These are phyloP conservation scores for Poterioochromonas sp. DNA, from an alignment of 352 stramenopile genomes.

Conservation along the genomic window DNA sequence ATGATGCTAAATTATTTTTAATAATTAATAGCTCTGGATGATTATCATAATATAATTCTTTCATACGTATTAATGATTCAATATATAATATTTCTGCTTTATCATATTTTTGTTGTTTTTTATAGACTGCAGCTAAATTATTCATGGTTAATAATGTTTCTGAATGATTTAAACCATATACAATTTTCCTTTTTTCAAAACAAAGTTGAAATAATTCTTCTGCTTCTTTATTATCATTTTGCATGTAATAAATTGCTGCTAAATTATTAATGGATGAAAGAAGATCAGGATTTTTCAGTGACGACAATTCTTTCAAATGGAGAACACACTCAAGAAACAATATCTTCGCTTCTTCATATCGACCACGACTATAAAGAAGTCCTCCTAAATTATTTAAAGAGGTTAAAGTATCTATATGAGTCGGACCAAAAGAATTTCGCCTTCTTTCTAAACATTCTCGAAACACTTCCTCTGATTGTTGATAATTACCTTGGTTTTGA, in stretches of 20 bases:
- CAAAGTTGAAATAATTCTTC: not conserved
- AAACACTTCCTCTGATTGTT: not conserved
- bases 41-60: not conserved
- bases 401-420: not conserved
- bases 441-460: not conserved
- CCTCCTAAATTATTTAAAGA: not conserved
- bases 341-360: not conserved
- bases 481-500: not conserved
- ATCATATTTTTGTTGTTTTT: not conserved
- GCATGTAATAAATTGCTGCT: not conserved
- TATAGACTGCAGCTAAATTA: not conserved
- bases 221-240: not conserved
- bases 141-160: slow-evolving; percentile 8
- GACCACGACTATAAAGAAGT: not conserved
- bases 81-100: not conserved
- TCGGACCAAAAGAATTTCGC: not conserved
- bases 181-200: not conserved
- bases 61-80: not conserved
- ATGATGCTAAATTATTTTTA: not conserved
- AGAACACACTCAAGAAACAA: not conserved
- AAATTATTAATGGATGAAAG: not conserved
- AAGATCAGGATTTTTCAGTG: not conserved
- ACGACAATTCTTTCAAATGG: not conserved
- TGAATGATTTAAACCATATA: not conserved
- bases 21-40: not conserved